Conservation (phyloP, 2,329 filamentous ascomycete genomes). For the Metarhizium brunneum region DNA sequence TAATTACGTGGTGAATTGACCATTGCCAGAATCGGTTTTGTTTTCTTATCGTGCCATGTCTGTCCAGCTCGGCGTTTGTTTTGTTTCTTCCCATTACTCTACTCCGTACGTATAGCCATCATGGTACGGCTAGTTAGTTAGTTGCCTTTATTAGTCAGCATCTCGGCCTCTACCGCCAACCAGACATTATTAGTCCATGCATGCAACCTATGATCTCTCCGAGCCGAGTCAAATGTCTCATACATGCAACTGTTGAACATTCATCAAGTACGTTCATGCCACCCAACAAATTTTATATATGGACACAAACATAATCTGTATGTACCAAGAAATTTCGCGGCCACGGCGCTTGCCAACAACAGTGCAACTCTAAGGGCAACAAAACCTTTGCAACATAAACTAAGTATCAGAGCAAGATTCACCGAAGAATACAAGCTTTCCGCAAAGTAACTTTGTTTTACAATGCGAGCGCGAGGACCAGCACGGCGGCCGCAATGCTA, state of each 20-base stretch:
- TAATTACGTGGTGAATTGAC: no score
- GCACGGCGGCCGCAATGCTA: conserved; percentile 18
- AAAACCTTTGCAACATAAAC: neutral
- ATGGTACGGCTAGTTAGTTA: no score
- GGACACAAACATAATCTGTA: neutral
- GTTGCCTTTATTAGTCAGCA: no score
- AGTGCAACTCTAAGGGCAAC: neutral
- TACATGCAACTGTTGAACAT: neutral
- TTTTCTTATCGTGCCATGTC: no score
- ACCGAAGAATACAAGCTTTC: neutral
- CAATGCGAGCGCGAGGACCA: conserved; percentile 16
- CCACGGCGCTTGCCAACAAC: neutral
- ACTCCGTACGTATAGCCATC: no score
- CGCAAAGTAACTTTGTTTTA: neutral
- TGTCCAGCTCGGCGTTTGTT: no score
- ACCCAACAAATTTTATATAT: neutral
- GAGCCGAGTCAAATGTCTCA: neutral
- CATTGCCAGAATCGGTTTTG: no score
- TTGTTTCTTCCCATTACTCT: no score
- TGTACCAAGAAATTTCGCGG: neutral
- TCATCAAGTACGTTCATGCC: neutral
- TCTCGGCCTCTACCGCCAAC: no score
- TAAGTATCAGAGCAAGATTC: neutral
- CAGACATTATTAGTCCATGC: no score
- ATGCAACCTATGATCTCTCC: neutral